Evolutionary conservation across 2,329 filamentous ascomycete species (phyloP), one percentile per base, ranked within the genome.

Genomic region (Penicillium sp.): DNA sequence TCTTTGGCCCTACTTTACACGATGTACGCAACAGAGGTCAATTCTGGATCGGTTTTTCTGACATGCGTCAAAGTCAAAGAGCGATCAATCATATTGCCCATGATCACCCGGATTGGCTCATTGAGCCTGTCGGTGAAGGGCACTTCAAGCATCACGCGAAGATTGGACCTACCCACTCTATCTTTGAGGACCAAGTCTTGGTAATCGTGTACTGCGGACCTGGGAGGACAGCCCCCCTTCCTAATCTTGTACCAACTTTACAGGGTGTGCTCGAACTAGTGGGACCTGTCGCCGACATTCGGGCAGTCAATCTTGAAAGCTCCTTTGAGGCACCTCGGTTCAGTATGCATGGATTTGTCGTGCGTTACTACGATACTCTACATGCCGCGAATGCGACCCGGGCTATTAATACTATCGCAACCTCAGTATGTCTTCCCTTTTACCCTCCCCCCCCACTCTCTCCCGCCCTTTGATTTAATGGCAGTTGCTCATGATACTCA

Each of bases 331-430:
- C 35, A 3, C 24, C 39, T 37, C 47, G 51, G 3, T n/a, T 55
- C 4, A 43, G 19, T 2, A 48, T 47, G 4, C 26, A 55, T n/a
- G 55, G 52, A 13, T 33, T 57, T 6, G 21, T 41, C 4, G 55
- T 53, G 2, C 52, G 48, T 3, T 60, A 55, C 27, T 55, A 24
- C 19, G 37, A 57, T 31, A 5, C 24, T 26, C 10, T n/a, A 1
- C 39, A 59, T 33, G 53, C 53, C 1, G 13, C 27, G n/a, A 61
- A 61, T 51, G 59, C 59, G 1, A 21, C 52, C 10, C 46, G 45
- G 27, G 24, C 56, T 3, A 19, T 55, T 22, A 61, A 61, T 48
- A 52, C 48, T 6, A 31, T 53, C 9, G 31, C 48, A 5, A 53
- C 27, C 9, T 37, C 35, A 5, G 59, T 61, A 53, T 46, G 51